phyloP scores from a whole-genome alignment of 2,329 filamentous ascomycete genomes.

The Hypomyces perniciosus region DNA sequence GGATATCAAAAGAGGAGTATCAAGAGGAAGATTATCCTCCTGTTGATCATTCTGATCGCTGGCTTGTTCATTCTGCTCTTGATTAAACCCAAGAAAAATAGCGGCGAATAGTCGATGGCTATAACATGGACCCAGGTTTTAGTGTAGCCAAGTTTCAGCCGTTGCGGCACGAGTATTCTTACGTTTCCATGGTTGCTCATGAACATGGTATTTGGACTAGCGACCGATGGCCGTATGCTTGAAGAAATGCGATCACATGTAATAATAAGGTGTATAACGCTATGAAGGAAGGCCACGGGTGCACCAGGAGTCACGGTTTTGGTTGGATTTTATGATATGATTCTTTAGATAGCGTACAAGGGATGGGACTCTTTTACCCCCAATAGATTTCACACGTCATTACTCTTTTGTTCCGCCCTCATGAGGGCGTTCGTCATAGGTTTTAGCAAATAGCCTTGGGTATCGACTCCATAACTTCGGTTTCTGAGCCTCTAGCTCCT shows the following conservation, averaged over 20 bases:
- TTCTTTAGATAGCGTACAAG: conserved; percentile 12
- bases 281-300: conserved; percentile 19
- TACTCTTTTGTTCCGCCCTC: not conserved
- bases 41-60: conserved; percentile 77
- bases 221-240: conserved; percentile 6
- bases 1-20: conserved; percentile 83
- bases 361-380: not conserved
- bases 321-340: conserved; percentile 13
- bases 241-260: conserved; percentile 17
- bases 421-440: conserved; percentile 19
- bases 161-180: not conserved
- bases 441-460: conserved; percentile 22
- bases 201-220: conserved; percentile 7
- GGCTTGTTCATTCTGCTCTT: conserved; percentile 80
- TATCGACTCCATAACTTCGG: conserved; percentile 27
- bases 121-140: not conserved
- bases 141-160: not conserved
- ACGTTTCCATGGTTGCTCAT: not conserved
- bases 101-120: conserved; percentile 12
- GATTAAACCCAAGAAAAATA: conserved; percentile 66
- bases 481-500: conserved; percentile 25
- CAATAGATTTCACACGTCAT: conserved; percentile 4
- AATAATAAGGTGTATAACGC: conserved; percentile 25
- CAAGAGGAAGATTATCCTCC: conserved; percentile 86
- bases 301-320: conserved; percentile 24